Conservation (phyloP, 2,329 filamentous ascomycete genomes). For the Colletotrichum magnum region DNA sequence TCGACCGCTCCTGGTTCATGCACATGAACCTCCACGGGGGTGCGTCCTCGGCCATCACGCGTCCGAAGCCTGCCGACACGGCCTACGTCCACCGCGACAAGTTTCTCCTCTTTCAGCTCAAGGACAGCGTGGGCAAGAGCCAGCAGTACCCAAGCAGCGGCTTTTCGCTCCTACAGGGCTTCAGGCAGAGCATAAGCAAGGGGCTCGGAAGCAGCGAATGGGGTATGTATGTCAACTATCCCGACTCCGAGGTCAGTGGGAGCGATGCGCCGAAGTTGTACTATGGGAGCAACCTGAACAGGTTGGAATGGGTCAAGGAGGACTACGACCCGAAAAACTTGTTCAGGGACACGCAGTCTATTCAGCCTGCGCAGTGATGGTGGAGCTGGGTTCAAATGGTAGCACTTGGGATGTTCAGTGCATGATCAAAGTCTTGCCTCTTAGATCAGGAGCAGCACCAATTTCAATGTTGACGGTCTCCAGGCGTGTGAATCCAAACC, state of each 20-base stretch:
- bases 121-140: slow-evolving; percentile 52
- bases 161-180: slow-evolving; percentile 55
- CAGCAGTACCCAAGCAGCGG: slow-evolving; percentile 46
- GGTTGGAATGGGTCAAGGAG: slow-evolving; percentile 55
- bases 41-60: slow-evolving; percentile 53
- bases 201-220: slow-evolving; percentile 54
- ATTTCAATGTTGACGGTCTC: no score
- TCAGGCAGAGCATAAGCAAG: slow-evolving; percentile 55
- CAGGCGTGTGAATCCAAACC: no score
- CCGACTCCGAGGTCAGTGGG: slow-evolving; percentile 62
- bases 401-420: not conserved
- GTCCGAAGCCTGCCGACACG: slow-evolving; percentile 45
- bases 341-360: slow-evolving; percentile 56
- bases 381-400: not conserved
- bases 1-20: slow-evolving; percentile 49
- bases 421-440: no score
- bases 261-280: slow-evolving; percentile 63
- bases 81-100: slow-evolving; percentile 59
- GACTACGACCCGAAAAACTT: slow-evolving; percentile 56
- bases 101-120: slow-evolving; percentile 66
- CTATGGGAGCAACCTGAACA: slow-evolving; percentile 57
- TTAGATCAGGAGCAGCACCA: no score
- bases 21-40: slow-evolving; percentile 53
- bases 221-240: slow-evolving; percentile 68
- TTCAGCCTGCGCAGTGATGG: slow-evolving; percentile 32